These are phyloP conservation scores for Jatropha podagrica DNA, from an alignment of 441 rosid species.

Conservation along the genomic window DNA sequence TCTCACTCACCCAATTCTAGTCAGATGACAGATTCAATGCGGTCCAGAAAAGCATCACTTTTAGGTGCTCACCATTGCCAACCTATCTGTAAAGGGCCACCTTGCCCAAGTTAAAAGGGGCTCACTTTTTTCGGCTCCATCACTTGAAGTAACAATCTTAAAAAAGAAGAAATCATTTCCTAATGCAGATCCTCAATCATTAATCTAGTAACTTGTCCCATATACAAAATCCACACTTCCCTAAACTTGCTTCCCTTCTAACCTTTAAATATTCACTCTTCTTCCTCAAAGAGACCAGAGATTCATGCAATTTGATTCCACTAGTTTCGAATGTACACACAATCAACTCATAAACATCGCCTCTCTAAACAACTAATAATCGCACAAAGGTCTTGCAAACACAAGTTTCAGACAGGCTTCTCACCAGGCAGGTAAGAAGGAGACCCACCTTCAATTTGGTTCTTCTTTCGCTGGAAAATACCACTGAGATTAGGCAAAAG, in stretches of 20 bases:
- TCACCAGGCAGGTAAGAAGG: slow-evolving; percentile 80
- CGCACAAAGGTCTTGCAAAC: slow-evolving; percentile 21
- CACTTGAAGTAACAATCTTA: neutral
- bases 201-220: slow-evolving; percentile 19
- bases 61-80: neutral
- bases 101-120: neutral
- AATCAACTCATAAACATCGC: slow-evolving; percentile 18
- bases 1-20: neutral
- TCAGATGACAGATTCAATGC: neutral
- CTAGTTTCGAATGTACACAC: slow-evolving; percentile 32
- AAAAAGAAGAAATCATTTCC: slow-evolving; percentile 10
- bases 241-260: slow-evolving; percentile 28
- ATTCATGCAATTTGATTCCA: slow-evolving; percentile 20
- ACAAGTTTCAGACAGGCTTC: slow-evolving; percentile 41
- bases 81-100: neutral
- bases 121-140: neutral
- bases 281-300: slow-evolving; percentile 19
- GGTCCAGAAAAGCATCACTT: slow-evolving; percentile 3
- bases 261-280: slow-evolving; percentile 16
- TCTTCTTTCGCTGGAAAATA: slow-evolving; percentile 75
- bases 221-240: slow-evolving; percentile 27
- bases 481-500: slow-evolving; percentile 66
- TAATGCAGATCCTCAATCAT: slow-evolving; percentile 21
- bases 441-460: slow-evolving; percentile 83
- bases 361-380: slow-evolving; percentile 27